Evolutionary conservation across 306 rosid species (phyloP).

Genomic region (Cyamopsis tetragonoloba): DNA sequence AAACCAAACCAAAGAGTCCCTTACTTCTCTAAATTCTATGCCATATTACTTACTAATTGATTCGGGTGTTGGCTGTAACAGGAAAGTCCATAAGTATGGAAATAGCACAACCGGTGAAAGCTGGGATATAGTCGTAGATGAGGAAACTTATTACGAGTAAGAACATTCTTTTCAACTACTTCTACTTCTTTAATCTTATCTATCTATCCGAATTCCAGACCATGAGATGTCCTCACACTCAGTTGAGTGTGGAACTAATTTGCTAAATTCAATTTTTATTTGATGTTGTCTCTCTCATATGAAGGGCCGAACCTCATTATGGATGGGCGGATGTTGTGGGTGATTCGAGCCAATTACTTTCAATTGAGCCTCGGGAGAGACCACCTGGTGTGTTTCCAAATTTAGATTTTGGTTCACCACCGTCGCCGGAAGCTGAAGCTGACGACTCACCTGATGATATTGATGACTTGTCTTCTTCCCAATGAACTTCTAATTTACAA

Average conservation of each 20-base stretch:
- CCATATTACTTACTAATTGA: slow-evolving; percentile 20
- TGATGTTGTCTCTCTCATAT: slow-evolving; percentile 10
- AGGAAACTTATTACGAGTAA: slow-evolving; percentile 94
- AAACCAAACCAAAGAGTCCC: too few species aligned
- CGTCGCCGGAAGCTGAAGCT: slow-evolving; percentile 28
- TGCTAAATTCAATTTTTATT: slow-evolving; percentile 5
- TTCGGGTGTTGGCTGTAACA: slow-evolving; percentile 34
- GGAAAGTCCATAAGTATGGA: slow-evolving; percentile 97
- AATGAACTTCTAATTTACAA: slow-evolving; percentile 30
- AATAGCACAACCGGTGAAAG: slow-evolving; percentile 94
- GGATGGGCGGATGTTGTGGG: slow-evolving; percentile 99
- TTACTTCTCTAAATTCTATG: neutral
- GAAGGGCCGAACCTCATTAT: slow-evolving; percentile 92
- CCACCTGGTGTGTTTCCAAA: slow-evolving; percentile 81
- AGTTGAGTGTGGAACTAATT: neutral
- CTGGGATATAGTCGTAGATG: slow-evolving; percentile 94
- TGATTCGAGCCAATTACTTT: slow-evolving; percentile 80
- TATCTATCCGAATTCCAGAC: neutral
- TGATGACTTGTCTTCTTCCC: slow-evolving; percentile 48
- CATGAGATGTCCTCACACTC: neutral
- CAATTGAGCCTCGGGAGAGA: slow-evolving; percentile 72
- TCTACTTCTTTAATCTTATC: neutral
- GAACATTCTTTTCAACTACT: slow-evolving; percentile 18
- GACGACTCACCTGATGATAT: slow-evolving; percentile 46
- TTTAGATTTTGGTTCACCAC: slow-evolving; percentile 59